Base-by-base conservation (phyloP, 1,284 basidiomycete genomes). In the Coniferiporia weirii region DNA sequence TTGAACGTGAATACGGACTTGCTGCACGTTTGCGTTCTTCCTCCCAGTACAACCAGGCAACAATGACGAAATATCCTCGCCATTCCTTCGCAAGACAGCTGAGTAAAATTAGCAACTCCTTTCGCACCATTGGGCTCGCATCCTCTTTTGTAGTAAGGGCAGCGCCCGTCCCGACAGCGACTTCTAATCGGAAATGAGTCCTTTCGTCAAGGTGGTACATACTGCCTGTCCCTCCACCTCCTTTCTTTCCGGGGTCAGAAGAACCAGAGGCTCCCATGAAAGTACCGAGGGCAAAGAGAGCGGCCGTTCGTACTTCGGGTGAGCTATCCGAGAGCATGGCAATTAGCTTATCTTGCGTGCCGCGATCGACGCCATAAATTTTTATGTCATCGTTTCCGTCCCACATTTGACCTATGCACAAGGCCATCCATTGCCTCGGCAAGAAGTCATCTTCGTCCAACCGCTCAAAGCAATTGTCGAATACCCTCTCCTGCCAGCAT, bases 381-480 rank as follows among this genome's bases (percentile, higher is more conserved):
- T 95, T 97, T 61, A 93, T 91, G 61, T 94, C 91, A 68, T 98
- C 94, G 66, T 93, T 93, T 17, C 79, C 82, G 66, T 95, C 94
- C 96, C 97, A 99, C 69, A 99, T 87, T 71, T 96, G 93, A 8
- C 89, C 93, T 57, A 99, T 92, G 69, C 95, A 98, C 47, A 99
- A 76, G 1, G 94, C 87, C 50, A 87, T 90, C 96, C 96, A 99
- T 66, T 98, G 95, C 54, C 95, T 83, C 50, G 98, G 76, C 45
- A 99, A 75, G 74, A 93, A 98, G 68, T 98, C 96, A 35, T 90
- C 87, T 64, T 89, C 87, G 63, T 96, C 93, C 4, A 99, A 76
- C 43, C 91, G 83, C 52, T 91, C 85, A 57, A 93, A 86, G 70
- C 95, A 98, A 56, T 89, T 84, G 64, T 96, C 91, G 68, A 99